A percentile compares a stretch with the other conserved stretches of the same genome.
These are phyloP conservation scores for Globisporangium ultimum DNA, from an alignment of 352 stramenopile genomes.

Conservation along the genomic window DNA sequence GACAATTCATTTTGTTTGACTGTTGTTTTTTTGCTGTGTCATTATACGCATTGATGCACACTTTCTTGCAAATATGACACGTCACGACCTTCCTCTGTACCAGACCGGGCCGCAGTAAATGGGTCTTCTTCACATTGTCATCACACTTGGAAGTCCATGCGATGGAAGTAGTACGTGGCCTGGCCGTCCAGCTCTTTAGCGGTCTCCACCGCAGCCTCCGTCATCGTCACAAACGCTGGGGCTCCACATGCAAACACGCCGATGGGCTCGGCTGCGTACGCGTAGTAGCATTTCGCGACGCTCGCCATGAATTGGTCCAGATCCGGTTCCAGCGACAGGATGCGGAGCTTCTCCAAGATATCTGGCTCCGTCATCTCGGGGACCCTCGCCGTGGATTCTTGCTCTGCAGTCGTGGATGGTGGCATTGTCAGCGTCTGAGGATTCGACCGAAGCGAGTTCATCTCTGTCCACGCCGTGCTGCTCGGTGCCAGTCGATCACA, in stretches of 20 bases:
- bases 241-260: slow-evolving; percentile 23
- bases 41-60: no score
- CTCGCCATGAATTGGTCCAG: slow-evolving; percentile 22
- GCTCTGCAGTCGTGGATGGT: neutral
- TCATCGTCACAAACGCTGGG: slow-evolving; percentile 8
- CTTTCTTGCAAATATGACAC: no score
- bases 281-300: slow-evolving; percentile 13
- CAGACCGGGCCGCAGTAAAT: no score
- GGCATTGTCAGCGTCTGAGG: neutral
- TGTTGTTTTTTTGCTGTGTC: no score
- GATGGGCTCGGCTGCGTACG: slow-evolving; percentile 15
- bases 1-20: no score
- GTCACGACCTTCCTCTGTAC: no score
- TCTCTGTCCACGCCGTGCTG: neutral
- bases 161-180: slow-evolving; percentile 4
- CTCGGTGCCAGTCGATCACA: neutral
- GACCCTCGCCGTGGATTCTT: neutral
- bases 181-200: neutral
- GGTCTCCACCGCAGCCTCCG: slow-evolving; percentile 8
- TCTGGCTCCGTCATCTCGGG: slow-evolving; percentile 1
- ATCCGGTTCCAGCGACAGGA: slow-evolving; percentile 20
- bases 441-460: neutral
- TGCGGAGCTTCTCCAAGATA: slow-evolving; percentile 23
- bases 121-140: no score
- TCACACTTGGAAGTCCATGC: slow-evolving; percentile 10